A percentile compares a stretch with the other conserved stretches of the same genome.
phyloP scores from a whole-genome alignment of 2,329 filamentous ascomycete species.

The Colletotrichum sp. region DNA sequence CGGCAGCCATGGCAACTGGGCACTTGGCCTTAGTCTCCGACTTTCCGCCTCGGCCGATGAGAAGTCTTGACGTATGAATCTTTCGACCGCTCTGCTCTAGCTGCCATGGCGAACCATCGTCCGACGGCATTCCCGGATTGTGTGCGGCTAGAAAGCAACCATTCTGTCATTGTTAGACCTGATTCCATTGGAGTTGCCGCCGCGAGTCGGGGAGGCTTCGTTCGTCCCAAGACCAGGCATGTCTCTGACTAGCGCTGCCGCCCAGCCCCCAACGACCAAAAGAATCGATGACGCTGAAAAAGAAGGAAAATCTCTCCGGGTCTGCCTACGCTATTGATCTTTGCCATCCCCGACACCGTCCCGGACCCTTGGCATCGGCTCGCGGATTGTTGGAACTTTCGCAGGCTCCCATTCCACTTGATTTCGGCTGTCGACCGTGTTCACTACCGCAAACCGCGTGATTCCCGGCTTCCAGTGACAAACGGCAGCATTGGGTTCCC shows the following conservation, averaged over 20 bases:
- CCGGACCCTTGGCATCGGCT: background rate
- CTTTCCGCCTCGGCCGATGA: background rate
- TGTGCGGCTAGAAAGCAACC: background rate
- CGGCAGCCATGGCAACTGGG: background rate
- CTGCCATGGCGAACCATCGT: background rate
- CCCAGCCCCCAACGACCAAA: background rate
- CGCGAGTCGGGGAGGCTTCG: background rate
- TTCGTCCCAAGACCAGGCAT: background rate
- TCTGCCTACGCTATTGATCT: background rate
- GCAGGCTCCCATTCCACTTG: background rate
- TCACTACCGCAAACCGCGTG: background rate
- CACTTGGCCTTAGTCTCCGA: background rate
- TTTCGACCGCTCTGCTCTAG: background rate
- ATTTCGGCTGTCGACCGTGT: background rate
- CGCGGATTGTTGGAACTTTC: background rate
- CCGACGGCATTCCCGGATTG: background rate
- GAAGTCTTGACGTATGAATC: background rate
- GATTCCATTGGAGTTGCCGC: background rate
- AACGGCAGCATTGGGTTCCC: background rate
- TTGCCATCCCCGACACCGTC: background rate
- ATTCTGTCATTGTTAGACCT: background rate
- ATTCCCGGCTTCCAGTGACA: background rate
- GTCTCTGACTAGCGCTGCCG: slow-evolving; percentile 4
- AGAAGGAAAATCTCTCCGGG: background rate
- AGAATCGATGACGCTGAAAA: background rate